Conservation (phyloP, 78 protist genomes). For the Dictyostelium brefeldianum region DNA sequence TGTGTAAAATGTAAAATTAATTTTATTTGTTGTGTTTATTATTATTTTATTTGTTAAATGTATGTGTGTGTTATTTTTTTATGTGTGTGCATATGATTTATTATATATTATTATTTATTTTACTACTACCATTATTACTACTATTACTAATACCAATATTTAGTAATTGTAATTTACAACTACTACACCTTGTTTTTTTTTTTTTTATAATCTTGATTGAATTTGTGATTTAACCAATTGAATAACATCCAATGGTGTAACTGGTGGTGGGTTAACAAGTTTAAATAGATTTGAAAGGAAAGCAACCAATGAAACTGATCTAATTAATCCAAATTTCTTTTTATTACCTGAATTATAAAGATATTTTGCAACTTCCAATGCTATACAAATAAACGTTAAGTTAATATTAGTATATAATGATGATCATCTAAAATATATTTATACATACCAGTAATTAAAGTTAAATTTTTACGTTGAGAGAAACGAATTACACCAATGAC, state of each 20-base stretch:
- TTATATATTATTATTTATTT: too few relatives aligned
- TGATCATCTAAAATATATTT: background rate
- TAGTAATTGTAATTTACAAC: too few relatives aligned
- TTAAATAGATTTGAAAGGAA: slow-evolving; percentile 51
- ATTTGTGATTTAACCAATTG: slow-evolving; percentile 33
- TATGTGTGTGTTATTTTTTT: too few relatives aligned
- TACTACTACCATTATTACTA: too few relatives aligned
- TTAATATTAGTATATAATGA: background rate
- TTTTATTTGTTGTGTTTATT: too few relatives aligned
- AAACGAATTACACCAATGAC: slow-evolving; percentile 25
- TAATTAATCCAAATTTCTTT: slow-evolving; percentile 38
- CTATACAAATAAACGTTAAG: background rate
- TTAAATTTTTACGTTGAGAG: slow-evolving; percentile 51
- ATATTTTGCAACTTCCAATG: slow-evolving; percentile 47
- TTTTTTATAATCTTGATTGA: slow-evolving; percentile 17
- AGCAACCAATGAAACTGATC: slow-evolving; percentile 34
- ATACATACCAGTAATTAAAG: slow-evolving; percentile 28
- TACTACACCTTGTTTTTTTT: slow-evolving; percentile 9
- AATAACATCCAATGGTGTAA: slow-evolving; percentile 53
- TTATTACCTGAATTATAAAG: slow-evolving; percentile 47
- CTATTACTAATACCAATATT: background rate
- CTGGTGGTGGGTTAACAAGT: slow-evolving; percentile 68
- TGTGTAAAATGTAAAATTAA: too few relatives aligned
- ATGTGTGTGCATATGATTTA: too few relatives aligned
- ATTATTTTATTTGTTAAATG: too few relatives aligned